Percentiles rank a stretch among this genome's conserved stretches.
phyloP scores from a whole-genome alignment of 306 rosid genomes.

The Quercus mongolica region DNA sequence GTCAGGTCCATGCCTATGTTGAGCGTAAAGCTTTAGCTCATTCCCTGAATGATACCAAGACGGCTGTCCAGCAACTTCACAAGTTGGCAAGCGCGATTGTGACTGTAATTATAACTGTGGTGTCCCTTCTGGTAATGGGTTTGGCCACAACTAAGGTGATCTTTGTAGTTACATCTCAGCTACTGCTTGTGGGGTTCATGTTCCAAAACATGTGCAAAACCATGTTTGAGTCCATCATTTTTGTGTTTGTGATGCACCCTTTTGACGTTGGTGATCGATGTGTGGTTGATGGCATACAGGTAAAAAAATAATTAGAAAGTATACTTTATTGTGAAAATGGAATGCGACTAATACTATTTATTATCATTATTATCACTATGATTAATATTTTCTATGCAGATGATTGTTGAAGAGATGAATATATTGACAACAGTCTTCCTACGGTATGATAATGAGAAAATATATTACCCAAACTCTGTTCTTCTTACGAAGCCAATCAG shows the following conservation, averaged over 20 bases:
- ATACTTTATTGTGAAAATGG: not conserved
- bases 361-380: not conserved
- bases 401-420: slow-evolving; percentile 57
- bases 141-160: slow-evolving; percentile 52
- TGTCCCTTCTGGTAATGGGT: slow-evolving; percentile 43
- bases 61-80: slow-evolving; percentile 53
- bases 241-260: slow-evolving; percentile 58
- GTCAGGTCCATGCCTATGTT: slow-evolving; percentile 40
- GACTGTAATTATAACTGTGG: slow-evolving; percentile 32
- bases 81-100: slow-evolving; percentile 50
- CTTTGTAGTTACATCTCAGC: slow-evolving; percentile 47
- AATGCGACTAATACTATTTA: not conserved
- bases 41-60: slow-evolving; percentile 50
- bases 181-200: slow-evolving; percentile 51
- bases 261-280: slow-evolving; percentile 53
- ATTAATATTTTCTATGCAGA: slow-evolving; percentile 15
- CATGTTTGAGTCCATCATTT: slow-evolving; percentile 47
- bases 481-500: slow-evolving; percentile 54
- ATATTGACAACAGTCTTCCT: slow-evolving; percentile 46
- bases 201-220: slow-evolving; percentile 59
- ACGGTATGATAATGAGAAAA: slow-evolving; percentile 50
- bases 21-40: slow-evolving; percentile 48
- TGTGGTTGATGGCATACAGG: slow-evolving; percentile 40
- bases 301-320: not conserved
- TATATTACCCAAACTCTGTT: slow-evolving; percentile 47